Evolutionary conservation across 2,329 filamentous ascomycete genomes (phyloP), one percentile per base, ranked within the genome.

Genomic region (Colletotrichum sp.): DNA sequence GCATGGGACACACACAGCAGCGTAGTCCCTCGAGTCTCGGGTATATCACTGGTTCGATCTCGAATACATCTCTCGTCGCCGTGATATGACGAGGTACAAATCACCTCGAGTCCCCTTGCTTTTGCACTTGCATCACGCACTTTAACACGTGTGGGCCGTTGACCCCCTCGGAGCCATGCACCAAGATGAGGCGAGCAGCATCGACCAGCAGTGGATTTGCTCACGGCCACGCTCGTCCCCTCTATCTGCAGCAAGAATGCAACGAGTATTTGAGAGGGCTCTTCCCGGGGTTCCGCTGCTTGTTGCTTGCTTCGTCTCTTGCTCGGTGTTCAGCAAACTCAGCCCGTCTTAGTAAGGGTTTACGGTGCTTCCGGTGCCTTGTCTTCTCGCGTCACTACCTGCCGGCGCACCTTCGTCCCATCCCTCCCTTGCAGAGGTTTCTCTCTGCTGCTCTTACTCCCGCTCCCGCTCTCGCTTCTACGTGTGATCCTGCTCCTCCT

Each of bases 151-250:
- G 65, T 74, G 63, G 39, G 18, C 13, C 39, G 43, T 59, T 68
- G 65, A 48, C 61, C 16, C 67, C 28, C n/a, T 55, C 66, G 55
- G 55, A 55, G 69, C 30, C 32, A 69, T 26, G 59, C 57, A 60
- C 36, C 52, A 70, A 67, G 66, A 76, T 73, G 76, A 76, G 76
- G 76, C 76, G 76, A 73, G 74, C 76, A 66, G 39, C 55, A 28
- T 65, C 36, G 24, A 57, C 65, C 60, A 76, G 26, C 28, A 30
- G 26, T 48, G 36, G 64, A 21, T 34, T 74, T 48, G 30, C 32
- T 74, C 71, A 43, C 60, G 66, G 48, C 59, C 30, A 34, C 48
- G 71, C 66, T 75, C 66, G 66, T 61, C 48, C 43, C 36, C 61
- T 26, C n/a, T 59, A 24, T 28, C 48, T 68, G 60, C 52, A 67